A percentile compares a stretch with the other conserved stretches of the same genome.
phyloP scores from a whole-genome alignment of 2,329 filamentous ascomycete genomes.

The Xylariales sp. region DNA sequence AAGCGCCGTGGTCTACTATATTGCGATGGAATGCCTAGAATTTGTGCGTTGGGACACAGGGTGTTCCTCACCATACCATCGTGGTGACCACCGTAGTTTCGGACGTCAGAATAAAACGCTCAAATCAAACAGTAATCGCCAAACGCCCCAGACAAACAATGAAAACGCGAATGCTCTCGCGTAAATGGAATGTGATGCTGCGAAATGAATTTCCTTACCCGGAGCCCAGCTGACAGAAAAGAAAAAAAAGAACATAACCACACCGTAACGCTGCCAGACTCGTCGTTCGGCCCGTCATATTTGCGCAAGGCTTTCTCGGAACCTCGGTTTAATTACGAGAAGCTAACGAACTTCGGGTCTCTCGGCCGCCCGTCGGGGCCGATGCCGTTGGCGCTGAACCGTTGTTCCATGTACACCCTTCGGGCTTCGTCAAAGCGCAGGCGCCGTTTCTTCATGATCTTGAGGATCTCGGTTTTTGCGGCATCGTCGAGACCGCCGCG shows the following conservation, averaged over 20 bases:
- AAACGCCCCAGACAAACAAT: conserved; percentile 38
- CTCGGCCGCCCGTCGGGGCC: conserved; percentile 86
- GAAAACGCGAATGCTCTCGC: conserved; percentile 36
- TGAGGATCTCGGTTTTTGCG: conserved; percentile 83
- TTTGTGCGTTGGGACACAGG: neutral
- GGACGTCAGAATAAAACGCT: conserved; percentile 11
- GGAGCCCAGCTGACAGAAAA: neutral
- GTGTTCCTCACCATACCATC: neutral
- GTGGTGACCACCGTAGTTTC: neutral
- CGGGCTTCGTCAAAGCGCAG: conserved; percentile 93
- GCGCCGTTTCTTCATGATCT: conserved; percentile 87
- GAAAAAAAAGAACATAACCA: too few relatives aligned
- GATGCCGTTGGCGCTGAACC: conserved; percentile 89
- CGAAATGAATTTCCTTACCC: neutral
- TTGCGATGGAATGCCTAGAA: neutral
- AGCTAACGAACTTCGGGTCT: conserved; percentile 96
- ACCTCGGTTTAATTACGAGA: conserved; percentile 67
- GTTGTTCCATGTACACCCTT: conserved; percentile 84
- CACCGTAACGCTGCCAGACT: neutral
- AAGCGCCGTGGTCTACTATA: neutral
- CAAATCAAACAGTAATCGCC: conserved; percentile 7
- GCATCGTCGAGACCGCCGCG: conserved; percentile 83
- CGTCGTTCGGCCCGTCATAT: neutral
- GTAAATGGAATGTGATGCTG: conserved; percentile 22
- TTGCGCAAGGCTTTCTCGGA: neutral